Conservation (phyloP, 495 filamentous ascomycete genomes). For the Aspergillus leporis region DNA sequence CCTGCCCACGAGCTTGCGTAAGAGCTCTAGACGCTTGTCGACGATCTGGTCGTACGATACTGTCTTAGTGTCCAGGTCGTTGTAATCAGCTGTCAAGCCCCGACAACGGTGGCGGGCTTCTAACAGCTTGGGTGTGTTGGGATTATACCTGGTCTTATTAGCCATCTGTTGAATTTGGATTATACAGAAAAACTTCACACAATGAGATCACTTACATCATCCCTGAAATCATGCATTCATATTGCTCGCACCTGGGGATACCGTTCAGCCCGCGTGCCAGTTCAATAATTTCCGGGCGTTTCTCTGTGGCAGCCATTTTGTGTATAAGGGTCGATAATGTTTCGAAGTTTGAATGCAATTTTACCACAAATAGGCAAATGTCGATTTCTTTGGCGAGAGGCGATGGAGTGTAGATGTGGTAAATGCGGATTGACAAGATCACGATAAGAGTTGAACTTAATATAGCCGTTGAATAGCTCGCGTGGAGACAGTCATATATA, state of each 20-base stretch:
- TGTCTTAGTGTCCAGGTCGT: conserved; percentile 44
- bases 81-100: conserved; percentile 45
- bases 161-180: background rate
- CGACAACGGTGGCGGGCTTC: conserved; percentile 49
- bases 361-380: too few species aligned
- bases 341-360: too few species aligned
- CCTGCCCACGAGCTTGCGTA: conserved; percentile 42
- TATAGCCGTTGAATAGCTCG: too few species aligned
- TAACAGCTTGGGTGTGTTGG: conserved; percentile 37
- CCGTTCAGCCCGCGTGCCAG: conserved; percentile 40
- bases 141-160: conserved; percentile 38
- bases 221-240: conserved; percentile 54
- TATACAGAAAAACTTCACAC: background rate
- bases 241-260: conserved; percentile 41
- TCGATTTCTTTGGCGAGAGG: too few species aligned
- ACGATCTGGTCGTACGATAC: conserved; percentile 38
- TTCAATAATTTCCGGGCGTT: conserved; percentile 46
- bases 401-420: too few species aligned
- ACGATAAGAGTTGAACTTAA: too few species aligned
- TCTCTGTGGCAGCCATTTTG: conserved; percentile 36
- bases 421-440: too few species aligned
- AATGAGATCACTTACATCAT: conserved; percentile 37
- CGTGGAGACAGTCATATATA: too few species aligned
- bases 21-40: conserved; percentile 34
- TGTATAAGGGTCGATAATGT: too few species aligned